Conservation (phyloP, 345 rosid genomes). For the Balakata baccata region DNA sequence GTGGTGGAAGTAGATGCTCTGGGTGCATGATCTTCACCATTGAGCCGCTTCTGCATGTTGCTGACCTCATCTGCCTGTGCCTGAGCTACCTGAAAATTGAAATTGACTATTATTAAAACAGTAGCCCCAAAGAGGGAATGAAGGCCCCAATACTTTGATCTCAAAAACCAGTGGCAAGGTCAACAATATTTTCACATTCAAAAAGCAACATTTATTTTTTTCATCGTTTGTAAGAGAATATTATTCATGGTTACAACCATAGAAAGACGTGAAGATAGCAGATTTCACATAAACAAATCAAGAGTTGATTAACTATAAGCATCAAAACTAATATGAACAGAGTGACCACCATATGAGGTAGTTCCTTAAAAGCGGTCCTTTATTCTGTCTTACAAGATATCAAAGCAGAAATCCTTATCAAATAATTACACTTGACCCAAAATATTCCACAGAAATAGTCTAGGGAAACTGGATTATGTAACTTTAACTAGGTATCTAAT, state of each 20-base stretch:
- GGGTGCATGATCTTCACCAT: slow-evolving; percentile 46
- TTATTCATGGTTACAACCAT: neutral
- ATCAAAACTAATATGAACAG: neutral
- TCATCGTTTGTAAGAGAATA: neutral
- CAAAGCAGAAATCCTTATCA: neutral
- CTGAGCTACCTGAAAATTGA: slow-evolving; percentile 66
- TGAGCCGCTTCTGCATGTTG: slow-evolving; percentile 61
- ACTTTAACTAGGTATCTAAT: neutral
- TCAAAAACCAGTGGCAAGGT: neutral
- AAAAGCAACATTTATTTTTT: neutral
- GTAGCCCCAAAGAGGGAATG: neutral
- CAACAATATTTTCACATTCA: neutral
- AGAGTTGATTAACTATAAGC: neutral
- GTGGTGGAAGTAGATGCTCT: slow-evolving; percentile 33
- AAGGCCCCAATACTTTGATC: neutral
- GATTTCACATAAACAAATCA: neutral
- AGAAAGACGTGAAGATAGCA: neutral
- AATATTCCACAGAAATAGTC: neutral
- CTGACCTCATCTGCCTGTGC: slow-evolving; percentile 70
- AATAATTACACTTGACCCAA: neutral
- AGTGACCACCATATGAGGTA: neutral
- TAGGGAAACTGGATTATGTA: neutral
- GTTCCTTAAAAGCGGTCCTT: neutral
- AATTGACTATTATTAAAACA: slow-evolving; percentile 12
- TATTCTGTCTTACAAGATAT: neutral